These are phyloP conservation scores for Vicia faba DNA, from an alignment of 306 rosid genomes.

Conservation along the genomic window DNA sequence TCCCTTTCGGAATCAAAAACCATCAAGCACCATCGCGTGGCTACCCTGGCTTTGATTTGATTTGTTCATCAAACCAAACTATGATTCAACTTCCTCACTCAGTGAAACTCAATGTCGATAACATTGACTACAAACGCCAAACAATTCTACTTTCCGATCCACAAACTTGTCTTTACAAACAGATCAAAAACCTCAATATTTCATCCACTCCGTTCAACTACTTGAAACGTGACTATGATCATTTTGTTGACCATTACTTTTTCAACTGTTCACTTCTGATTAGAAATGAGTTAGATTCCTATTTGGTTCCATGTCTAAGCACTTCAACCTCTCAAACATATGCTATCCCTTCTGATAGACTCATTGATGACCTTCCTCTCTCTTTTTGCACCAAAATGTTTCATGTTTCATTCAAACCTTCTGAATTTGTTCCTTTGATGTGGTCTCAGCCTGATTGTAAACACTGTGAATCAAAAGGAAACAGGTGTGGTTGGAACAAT, in stretches of 20 bases:
- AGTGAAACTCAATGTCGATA: slow-evolving; percentile 32
- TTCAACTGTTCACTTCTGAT: slow-evolving; percentile 40
- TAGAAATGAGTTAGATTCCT: rapidly evolving
- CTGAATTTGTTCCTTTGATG: background rate
- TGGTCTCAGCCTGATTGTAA: slow-evolving; percentile 44
- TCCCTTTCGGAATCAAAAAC: slow-evolving; percentile 19
- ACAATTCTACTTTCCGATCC: slow-evolving; percentile 29
- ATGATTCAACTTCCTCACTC: slow-evolving; percentile 43
- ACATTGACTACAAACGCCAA: slow-evolving; percentile 42
- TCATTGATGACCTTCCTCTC: background rate
- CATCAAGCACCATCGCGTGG: slow-evolving; percentile 19
- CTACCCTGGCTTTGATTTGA: slow-evolving; percentile 48
- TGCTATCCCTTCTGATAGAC: background rate
- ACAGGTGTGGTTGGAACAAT: slow-evolving; percentile 40
- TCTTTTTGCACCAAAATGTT: slow-evolving; percentile 8
- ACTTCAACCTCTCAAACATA: slow-evolving; percentile 1
- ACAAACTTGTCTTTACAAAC: slow-evolving; percentile 16
- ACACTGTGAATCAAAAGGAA: slow-evolving; percentile 34
- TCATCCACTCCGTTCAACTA: slow-evolving; percentile 37
- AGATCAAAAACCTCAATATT: slow-evolving; percentile 7
- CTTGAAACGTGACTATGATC: background rate
- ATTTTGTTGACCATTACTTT: background rate
- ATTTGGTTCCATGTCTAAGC: background rate
- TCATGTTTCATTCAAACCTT: slow-evolving; percentile 9
- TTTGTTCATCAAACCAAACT: slow-evolving; percentile 32